Percentiles rank a stretch among this genome's conserved stretches.
Evolutionary conservation across 208 protist genomes (phyloP).

Genomic region (Wallacemonas sp.): DNA sequence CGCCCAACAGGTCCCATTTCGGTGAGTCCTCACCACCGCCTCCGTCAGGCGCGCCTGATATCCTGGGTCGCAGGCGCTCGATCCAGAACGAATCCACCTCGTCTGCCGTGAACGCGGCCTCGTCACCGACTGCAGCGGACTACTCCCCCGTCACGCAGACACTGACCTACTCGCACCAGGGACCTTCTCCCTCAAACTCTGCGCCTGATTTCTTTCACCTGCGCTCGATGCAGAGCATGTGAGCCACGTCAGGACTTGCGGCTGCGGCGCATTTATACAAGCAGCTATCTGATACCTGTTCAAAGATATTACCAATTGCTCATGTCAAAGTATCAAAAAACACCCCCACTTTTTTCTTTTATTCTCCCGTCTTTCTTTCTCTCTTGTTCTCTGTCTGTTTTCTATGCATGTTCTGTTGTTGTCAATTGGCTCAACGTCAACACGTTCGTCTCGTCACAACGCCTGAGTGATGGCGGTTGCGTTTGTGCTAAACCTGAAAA

Average conservation of each 20-base stretch:
- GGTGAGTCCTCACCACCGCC: neutral
- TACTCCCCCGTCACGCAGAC: constrained; percentile 1
- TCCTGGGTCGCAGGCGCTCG: neutral
- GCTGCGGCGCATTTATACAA: too few relatives aligned
- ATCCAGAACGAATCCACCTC: neutral
- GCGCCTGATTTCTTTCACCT: neutral
- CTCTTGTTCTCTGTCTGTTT: neutral
- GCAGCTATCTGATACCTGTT: too few relatives aligned
- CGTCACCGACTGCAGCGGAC: neutral
- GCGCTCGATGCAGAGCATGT: neutral
- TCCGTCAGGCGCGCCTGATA: neutral
- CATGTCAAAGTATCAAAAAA: too few relatives aligned
- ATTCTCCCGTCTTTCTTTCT: neutral
- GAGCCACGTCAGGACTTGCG: too few relatives aligned
- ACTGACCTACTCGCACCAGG: too few relatives aligned
- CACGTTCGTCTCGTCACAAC: too few relatives aligned
- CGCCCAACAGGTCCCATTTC: neutral
- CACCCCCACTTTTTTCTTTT: neutral
- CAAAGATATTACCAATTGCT: too few relatives aligned
- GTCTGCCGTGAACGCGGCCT: neutral
- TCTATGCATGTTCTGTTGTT: too few relatives aligned
- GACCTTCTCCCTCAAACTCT: neutral
- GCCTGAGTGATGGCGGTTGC: too few relatives aligned
- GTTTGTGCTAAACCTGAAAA: too few relatives aligned
- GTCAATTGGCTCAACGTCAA: too few relatives aligned